Evolutionary conservation across 1,139 yeast genomes (phyloP).

Genomic region (Saccharomyces hybrid): DNA sequence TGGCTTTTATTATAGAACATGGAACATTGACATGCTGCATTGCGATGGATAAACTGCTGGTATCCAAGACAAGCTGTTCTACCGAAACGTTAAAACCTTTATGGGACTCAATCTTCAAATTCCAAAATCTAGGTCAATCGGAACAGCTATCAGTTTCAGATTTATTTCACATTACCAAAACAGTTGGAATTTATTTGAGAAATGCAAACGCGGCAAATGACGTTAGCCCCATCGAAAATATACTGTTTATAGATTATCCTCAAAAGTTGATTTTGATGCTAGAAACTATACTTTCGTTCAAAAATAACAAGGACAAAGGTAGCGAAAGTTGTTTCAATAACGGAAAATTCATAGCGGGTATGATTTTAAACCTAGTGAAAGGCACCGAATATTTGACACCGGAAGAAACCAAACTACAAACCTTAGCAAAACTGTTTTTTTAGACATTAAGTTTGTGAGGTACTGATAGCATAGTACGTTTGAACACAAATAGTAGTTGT

Average conservation of each 20-base stretch:
- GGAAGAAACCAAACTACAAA: slow-evolving; percentile 9
- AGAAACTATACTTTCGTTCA: slow-evolving; percentile 13
- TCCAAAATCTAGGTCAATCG: slow-evolving; percentile 11
- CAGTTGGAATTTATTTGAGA: slow-evolving; percentile 26
- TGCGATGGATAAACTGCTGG: slow-evolving; percentile 25
- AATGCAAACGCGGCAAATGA: slow-evolving; percentile 5
- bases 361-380: slow-evolving; percentile 12
- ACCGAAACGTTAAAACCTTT: slow-evolving; percentile 7
- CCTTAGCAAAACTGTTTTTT: slow-evolving; percentile 8
- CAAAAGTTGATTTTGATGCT: slow-evolving; percentile 12
- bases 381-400: slow-evolving; percentile 6
- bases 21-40: slow-evolving; percentile 8
- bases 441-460: neutral
- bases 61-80: slow-evolving; percentile 9
- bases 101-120: slow-evolving; percentile 20
- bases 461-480: too few species aligned
- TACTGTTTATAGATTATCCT: slow-evolving; percentile 6
- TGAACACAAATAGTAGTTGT: too few species aligned
- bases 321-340: slow-evolving; percentile 25
- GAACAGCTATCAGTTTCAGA: slow-evolving; percentile 13
- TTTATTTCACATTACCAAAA: slow-evolving; percentile 27
- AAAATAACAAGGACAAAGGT: slow-evolving; percentile 16
- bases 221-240: slow-evolving; percentile 2
- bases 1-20: slow-evolving; percentile 13
- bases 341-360: slow-evolving; percentile 26